Evolutionary conservation across 2,329 filamentous ascomycete genomes (phyloP).

Genomic region (Aspergillus caelatus): DNA sequence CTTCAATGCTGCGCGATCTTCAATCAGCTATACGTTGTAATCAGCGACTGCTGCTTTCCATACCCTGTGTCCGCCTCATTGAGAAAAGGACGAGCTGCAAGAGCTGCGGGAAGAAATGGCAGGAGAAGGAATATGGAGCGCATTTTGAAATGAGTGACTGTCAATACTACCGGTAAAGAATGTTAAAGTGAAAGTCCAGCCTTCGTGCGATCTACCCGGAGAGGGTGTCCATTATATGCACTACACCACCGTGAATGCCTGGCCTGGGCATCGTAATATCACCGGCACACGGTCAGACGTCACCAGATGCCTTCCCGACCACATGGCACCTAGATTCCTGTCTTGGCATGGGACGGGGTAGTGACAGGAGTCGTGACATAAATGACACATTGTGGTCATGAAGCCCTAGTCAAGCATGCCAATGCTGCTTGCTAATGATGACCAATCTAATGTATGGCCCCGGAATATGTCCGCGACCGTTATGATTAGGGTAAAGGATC

Average conservation of each 20-base stretch:
- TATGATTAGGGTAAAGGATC: not conserved
- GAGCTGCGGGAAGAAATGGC: slow-evolving; percentile 5
- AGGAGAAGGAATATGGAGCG: slow-evolving; percentile 8
- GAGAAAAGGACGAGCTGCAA: slow-evolving; percentile 13
- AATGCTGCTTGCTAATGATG: not conserved
- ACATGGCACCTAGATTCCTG: not conserved
- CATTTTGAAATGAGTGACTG: slow-evolving; percentile 11
- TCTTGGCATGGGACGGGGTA: not conserved
- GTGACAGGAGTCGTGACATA: not conserved
- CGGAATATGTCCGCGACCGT: not conserved
- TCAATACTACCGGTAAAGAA: not conserved
- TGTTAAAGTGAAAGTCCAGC: not conserved
- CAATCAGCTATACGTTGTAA: not conserved
- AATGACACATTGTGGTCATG: not conserved
- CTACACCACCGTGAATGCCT: not conserved
- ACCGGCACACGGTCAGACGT: not conserved
- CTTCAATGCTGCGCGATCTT: slow-evolving; percentile 4
- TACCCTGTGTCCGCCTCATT: slow-evolving; percentile 17
- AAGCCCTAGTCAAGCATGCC: not conserved
- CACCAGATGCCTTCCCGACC: not conserved
- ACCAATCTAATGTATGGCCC: not conserved
- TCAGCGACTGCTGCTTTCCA: not conserved
- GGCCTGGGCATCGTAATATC: not conserved
- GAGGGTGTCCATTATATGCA: not conserved
- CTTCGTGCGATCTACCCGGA: not conserved